Base-by-base conservation (phyloP, 208 protist species). In the Histomonas meleagridis region DNA sequence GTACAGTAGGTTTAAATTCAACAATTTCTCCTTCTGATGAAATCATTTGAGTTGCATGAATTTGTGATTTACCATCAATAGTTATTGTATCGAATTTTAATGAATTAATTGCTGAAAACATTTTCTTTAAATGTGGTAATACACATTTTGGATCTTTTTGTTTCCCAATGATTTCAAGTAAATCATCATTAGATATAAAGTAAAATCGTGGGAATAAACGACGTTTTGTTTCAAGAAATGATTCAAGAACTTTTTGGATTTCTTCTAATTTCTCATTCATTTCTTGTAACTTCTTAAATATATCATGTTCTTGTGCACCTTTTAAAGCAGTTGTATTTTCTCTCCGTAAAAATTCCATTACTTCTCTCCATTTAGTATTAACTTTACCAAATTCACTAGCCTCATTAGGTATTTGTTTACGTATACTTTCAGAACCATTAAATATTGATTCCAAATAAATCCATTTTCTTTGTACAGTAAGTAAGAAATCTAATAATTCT, bases 381-480 rank as follows among this genome's bases (percentile, higher is more conserved):
- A 99, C 96, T 28, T 95, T 95, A 78, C 97, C 95, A 93, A 99
- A 99, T 93, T 96, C 95, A 91, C 96, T 96, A 46, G 97, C 96
- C 93, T 98, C 97, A 14, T 95, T 95, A 3, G 97, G 97, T 38
- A 99, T 95, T 95, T 99, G 98, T 62, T 96, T 96, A 86, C 97
- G 97, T 94, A 99, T 99, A 94, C 98, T 97, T 91, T 98, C 97
- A 90, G 95, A 96, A 23, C 97, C 96, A 57, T 98, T 96, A 94
- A 99, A 99, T 92, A 99, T 99, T 62, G 96, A 96, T 93, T 97
- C 98, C 53, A 99, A 94, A 92, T 98, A 98, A 94, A 95, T 95
- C 98, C 98, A 99, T 92, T 97, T 96, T 43, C 96, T 94, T 94
- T 98, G 97, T 69, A 98, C 98, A 35, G 97, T 96, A 35, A 98